These are phyloP conservation scores for Bertia moriformis DNA, from an alignment of 2,329 filamentous ascomycete species.

Conservation along the genomic window DNA sequence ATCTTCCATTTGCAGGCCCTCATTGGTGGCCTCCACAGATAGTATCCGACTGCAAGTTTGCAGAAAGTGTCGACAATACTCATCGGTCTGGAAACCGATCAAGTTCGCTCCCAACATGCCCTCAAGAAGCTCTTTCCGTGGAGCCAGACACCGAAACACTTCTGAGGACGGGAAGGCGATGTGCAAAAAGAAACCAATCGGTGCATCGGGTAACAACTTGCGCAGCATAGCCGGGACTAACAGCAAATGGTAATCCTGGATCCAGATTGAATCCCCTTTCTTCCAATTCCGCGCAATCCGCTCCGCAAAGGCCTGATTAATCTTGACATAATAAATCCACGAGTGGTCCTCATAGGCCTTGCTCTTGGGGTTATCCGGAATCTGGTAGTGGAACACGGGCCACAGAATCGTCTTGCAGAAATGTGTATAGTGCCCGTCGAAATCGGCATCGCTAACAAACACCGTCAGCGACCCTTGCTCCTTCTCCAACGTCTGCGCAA, in stretches of 20 bases:
- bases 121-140: slow-evolving; percentile 73
- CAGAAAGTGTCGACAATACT: slow-evolving; percentile 86
- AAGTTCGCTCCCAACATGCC: slow-evolving; percentile 88
- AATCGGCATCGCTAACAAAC: slow-evolving; percentile 78
- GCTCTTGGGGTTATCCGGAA: slow-evolving; percentile 94
- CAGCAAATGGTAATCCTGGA: slow-evolving; percentile 89
- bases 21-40: slow-evolving; percentile 74
- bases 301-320: slow-evolving; percentile 88
- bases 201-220: slow-evolving; percentile 76
- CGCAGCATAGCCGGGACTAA: slow-evolving; percentile 81
- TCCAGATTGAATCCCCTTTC: slow-evolving; percentile 80
- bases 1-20: slow-evolving; percentile 81
- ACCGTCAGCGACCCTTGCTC: slow-evolving; percentile 75
- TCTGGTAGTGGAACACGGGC: slow-evolving; percentile 97
- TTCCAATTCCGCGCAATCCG: slow-evolving; percentile 86
- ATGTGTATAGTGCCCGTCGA: slow-evolving; percentile 86
- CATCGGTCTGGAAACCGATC: slow-evolving; percentile 82
- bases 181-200: slow-evolving; percentile 92
- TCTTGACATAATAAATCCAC: slow-evolving; percentile 82
- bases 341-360: slow-evolving; percentile 96
- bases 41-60: slow-evolving; percentile 89
- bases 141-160: slow-evolving; percentile 81
- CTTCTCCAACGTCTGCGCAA: slow-evolving; percentile 65
- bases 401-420: slow-evolving; percentile 97
- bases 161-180: slow-evolving; percentile 92